Base-by-base conservation (phyloP, 768 basidiomycete genomes). In the Tylopilus plumbeoviolaceoides region DNA sequence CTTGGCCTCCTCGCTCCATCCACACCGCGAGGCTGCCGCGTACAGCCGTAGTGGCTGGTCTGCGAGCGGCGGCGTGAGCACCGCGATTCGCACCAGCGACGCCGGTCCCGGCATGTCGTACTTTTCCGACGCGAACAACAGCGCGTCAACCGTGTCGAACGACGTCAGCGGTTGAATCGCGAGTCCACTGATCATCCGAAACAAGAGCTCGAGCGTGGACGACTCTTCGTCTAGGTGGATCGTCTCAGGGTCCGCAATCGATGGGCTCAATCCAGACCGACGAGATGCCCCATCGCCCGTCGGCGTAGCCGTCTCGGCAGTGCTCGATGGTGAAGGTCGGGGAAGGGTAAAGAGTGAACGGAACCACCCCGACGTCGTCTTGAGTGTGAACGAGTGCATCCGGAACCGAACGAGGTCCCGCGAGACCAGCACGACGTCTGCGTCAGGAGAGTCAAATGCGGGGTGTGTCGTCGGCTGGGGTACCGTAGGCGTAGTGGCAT, bases 21-120 rank as follows among this genome's bases (percentile, higher is more conserved):
- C 80, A 59, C 78, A 82, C 6, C 83, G 76, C 48, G 78, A 78
- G 18, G 82, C 78, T 4, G 78, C 67, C 5, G 76, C 71, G 57
- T 84, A 84, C 15, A 84, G 65, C 12, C 78, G 75, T 17, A 84
- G 68, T 0, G 82, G 78, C 41, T 79, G 69, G 35, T 73, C 70
- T 21, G 78, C 67, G 39, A 85, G 72, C 0, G 76, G 68, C 1
- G 77, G 79, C 0, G 79, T 79, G 63, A 78, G 74, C 48, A 81
- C 70, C n/a, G 81, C 73, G 31, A 81, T 76, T 36, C 82, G 81
- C 46, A 85, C 66, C 57, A 85, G 77, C 7, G 81, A 83, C 53
- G 74, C 70, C 2, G 84, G 82, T 0, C 84, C 85, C 0, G 79
- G 77, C 80, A 84, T 86, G 33, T 85, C 84, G 63, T 86, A 87